phyloP scores from a whole-genome alignment of 2,329 filamentous ascomycete genomes.

The Aureobasidium sp. region DNA sequence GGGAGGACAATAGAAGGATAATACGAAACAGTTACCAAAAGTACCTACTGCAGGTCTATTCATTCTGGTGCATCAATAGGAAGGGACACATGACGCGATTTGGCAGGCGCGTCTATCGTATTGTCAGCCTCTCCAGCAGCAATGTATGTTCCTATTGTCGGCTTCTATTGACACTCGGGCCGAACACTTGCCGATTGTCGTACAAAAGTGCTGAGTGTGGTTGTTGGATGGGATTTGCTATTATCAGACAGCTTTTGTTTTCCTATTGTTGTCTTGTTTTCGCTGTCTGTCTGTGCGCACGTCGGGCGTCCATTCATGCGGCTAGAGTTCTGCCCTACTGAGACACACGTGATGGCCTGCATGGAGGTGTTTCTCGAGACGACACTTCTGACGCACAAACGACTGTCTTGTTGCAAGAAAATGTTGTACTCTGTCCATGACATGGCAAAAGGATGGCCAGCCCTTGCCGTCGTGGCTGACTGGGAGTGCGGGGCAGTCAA shows the following conservation, averaged over 20 bases:
- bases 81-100: background rate
- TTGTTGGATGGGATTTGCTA: background rate
- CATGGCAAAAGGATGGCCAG: background rate
- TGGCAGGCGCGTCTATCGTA: background rate
- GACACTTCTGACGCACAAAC: background rate
- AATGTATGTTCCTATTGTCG: background rate
- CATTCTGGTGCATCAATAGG: conserved; percentile 9
- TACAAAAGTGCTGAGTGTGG: background rate
- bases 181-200: background rate
- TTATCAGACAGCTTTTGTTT: conserved; percentile 6
- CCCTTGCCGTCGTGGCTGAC: background rate
- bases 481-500: background rate
- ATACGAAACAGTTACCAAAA: background rate
- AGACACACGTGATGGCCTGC: conserved; percentile 2
- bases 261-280: conserved; percentile 6
- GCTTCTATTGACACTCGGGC: background rate
- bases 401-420: background rate
- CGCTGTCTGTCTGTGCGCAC: background rate
- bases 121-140: conserved; percentile 1
- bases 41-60: background rate
- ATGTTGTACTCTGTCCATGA: background rate
- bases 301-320: background rate
- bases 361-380: background rate
- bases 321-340: background rate
- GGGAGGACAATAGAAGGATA: background rate